Evolutionary conservation across 179 eudicot genomes (phyloP).

Genomic region (Pouteria campechiana): DNA sequence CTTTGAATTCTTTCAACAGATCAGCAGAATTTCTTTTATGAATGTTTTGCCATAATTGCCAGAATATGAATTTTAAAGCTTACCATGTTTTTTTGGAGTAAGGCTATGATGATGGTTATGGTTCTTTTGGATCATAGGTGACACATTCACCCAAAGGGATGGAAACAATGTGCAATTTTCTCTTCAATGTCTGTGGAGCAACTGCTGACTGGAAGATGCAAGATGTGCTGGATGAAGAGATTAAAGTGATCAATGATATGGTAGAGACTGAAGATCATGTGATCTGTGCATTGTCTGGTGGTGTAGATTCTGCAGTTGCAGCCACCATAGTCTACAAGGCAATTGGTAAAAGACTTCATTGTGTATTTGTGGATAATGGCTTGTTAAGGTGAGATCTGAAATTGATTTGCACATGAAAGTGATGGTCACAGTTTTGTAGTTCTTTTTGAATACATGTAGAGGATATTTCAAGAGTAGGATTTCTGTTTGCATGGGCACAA

Average conservation of each 20-base stretch:
- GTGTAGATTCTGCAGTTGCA: conserved; percentile 96
- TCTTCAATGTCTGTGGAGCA: conserved; percentile 76
- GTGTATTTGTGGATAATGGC: conserved; percentile 91
- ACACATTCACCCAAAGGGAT: conserved; percentile 95
- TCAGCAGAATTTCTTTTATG: neutral
- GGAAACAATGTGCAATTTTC: conserved; percentile 66
- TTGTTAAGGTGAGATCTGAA: conserved; percentile 69
- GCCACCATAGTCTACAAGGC: conserved; percentile 96
- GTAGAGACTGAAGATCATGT: conserved; percentile 87
- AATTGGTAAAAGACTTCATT: conserved; percentile 88
- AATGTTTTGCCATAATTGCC: neutral
- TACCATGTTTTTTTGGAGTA: neutral
- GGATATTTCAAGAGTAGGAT: too few species aligned
- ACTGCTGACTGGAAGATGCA: conserved; percentile 86
- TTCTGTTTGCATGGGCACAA: too few species aligned
- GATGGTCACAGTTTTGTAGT: too few species aligned
- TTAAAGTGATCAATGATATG: conserved; percentile 42
- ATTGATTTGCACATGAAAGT: too few species aligned
- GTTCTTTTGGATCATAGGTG: conserved; percentile 49
- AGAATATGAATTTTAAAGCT: neutral
- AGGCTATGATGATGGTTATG: neutral
- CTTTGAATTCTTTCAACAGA: too few species aligned
- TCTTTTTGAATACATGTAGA: too few species aligned
- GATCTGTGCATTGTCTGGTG: conserved; percentile 92
- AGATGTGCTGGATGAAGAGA: conserved; percentile 80